Evolutionary conservation across 208 protist genomes (phyloP).

Genomic region (Crithidia brevicula): DNA sequence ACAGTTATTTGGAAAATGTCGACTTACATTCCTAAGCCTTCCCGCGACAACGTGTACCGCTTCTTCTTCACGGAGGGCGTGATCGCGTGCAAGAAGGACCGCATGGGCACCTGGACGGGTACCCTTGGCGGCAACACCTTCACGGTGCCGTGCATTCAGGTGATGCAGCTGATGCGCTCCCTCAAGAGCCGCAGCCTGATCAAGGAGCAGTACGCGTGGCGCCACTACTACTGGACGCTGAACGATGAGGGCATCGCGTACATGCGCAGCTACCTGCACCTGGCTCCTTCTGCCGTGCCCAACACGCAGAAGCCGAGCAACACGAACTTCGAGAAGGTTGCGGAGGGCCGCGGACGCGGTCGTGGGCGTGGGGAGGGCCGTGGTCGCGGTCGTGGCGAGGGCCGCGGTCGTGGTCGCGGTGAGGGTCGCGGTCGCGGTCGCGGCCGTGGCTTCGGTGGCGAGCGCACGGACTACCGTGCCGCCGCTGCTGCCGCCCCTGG

Average conservation of each 20-base stretch:
- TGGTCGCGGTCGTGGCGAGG: conserved; percentile 54
- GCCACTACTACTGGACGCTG: conserved; percentile 96
- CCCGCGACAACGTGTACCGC: conserved; percentile 91
- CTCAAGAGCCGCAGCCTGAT: conserved; percentile 92
- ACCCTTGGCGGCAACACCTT: conserved; percentile 81
- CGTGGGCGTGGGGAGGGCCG: conserved; percentile 48
- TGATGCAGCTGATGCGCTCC: conserved; percentile 92
- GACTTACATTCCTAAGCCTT: conserved; percentile 83
- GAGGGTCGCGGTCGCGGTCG: conserved; percentile 62
- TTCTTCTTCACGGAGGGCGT: conserved; percentile 94
- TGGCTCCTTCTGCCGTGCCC: conserved; percentile 87
- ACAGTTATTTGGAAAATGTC: conserved; percentile 50
- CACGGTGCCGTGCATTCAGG: conserved; percentile 77
- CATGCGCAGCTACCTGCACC: conserved; percentile 93
- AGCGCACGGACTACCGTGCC: conserved; percentile 80
- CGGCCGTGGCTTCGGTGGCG: conserved; percentile 80
- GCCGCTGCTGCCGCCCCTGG: conserved; percentile 37
- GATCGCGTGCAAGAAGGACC: conserved; percentile 93
- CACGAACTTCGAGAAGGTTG: conserved; percentile 57
- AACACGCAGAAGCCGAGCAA: conserved; percentile 89
- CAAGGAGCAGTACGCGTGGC: conserved; percentile 94
- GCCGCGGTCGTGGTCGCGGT: conserved; percentile 57
- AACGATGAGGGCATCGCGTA: conserved; percentile 93
- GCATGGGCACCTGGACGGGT: conserved; percentile 85
- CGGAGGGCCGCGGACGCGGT: conserved; percentile 47